Base-by-base conservation (phyloP, 805 yeast species). In the Trichomonascus vanleenenianus region DNA sequence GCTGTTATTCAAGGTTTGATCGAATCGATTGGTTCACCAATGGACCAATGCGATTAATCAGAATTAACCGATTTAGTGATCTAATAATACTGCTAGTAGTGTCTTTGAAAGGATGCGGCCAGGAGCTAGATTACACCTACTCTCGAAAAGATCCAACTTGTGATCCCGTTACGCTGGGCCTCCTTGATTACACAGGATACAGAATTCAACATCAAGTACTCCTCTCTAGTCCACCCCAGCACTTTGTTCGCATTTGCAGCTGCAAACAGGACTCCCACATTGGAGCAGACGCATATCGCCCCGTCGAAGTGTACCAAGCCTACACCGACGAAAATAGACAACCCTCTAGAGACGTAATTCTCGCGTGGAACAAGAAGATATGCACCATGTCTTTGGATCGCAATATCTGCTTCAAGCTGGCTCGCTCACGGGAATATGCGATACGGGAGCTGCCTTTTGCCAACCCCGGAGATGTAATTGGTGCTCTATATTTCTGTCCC, bases 401-500 rank as follows among this genome's bases (percentile, higher is more conserved):
- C 27, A 40, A 48, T 30, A 42, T 43, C 7, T 56, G 59, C 42
- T 50, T 47, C 20, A 36, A 49, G 33, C 41, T 56, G 44, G 58
- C 58, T 3, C 44, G 59, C 18, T 6, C 45, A 18, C 43, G 43
- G 4, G 44, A 53, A 19, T 45, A 42, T 34, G 48, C 50, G 1
- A 30, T 39, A 5, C 39, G 45, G 27, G 32, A 36, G 30, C 19
- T 33, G n/a, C 30, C 50, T 1, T 30, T 50, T n/a, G 22, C 37
- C 8, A 30, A 33, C 4, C 52, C 52, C 20, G 54, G 52, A 20
- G 30, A 42, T n/a, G 48, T 55, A 51, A 38, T 56, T n/a, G 59
- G 59, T 2, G 57, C 54, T n/a, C 33, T 56, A 25, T 56, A 40
- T 39, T 43, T 33, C 30, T 56, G 59, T 38, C 52, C 52, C 7